These are phyloP conservation scores for Globisporangium nagaii DNA, from an alignment of 352 stramenopile genomes.

Conservation along the genomic window DNA sequence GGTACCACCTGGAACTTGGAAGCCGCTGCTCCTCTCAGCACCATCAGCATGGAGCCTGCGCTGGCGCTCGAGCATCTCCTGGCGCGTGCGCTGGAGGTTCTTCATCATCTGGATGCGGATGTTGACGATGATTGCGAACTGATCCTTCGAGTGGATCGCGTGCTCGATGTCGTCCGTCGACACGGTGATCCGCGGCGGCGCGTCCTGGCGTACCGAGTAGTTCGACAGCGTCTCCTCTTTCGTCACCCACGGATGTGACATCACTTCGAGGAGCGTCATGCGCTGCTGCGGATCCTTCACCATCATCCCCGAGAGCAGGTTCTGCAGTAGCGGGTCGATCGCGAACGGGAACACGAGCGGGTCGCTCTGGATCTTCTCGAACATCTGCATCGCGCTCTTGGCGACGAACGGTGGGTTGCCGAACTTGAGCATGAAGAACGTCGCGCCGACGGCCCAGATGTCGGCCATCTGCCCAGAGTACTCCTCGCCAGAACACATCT, in stretches of 20 bases:
- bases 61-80: constrained; percentile 23
- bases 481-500: constrained; percentile 86
- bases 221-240: constrained; percentile 46
- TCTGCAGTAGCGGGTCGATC: constrained; percentile 47
- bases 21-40: constrained; percentile 5
- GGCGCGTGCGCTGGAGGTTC: constrained; percentile 35
- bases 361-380: constrained; percentile 84
- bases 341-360: constrained; percentile 52
- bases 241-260: constrained; percentile 76
- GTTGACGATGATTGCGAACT: constrained; percentile 58
- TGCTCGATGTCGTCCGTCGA: constrained; percentile 78
- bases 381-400: constrained; percentile 85
- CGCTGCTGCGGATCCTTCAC: constrained; percentile 53
- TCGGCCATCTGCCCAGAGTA: constrained; percentile 86
- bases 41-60: not conserved
- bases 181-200: constrained; percentile 42
- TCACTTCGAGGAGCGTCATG: constrained; percentile 55
- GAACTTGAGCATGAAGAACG: constrained; percentile 87
- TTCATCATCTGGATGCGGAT: constrained; percentile 73
- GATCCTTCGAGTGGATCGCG: constrained; percentile 47
- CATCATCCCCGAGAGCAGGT: constrained; percentile 63
- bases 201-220: constrained; percentile 15
- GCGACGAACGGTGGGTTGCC: constrained; percentile 87
- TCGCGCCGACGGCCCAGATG: constrained; percentile 88
- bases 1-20: not conserved